A percentile compares a stretch with the other conserved stretches of the same genome.
phyloP scores from a whole-genome alignment of 1,139 yeast species.

The Scheffersomyces cryptocercus region DNA sequence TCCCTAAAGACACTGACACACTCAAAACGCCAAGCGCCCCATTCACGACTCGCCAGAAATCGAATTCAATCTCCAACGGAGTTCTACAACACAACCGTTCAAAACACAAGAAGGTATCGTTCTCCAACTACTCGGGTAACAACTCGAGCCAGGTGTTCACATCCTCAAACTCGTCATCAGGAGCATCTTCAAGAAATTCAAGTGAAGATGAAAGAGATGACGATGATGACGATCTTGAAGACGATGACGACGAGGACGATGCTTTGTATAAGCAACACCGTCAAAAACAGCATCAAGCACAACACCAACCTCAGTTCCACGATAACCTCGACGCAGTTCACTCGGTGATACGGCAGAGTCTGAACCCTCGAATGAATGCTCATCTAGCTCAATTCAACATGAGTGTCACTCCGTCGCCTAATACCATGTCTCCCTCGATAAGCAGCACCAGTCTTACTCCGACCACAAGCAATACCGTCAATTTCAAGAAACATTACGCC shows the following conservation, averaged over 20 bases:
- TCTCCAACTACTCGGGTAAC: slow-evolving; percentile 11
- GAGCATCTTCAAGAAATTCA: slow-evolving; percentile 13
- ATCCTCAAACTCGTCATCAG: slow-evolving; percentile 12
- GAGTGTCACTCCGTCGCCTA: slow-evolving; percentile 15
- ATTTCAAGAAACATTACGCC: slow-evolving; percentile 4
- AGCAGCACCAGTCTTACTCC: slow-evolving; percentile 7
- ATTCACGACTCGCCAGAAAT: slow-evolving; percentile 8
- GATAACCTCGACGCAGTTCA: slow-evolving; percentile 1
- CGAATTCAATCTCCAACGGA: slow-evolving; percentile 25
- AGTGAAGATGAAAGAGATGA: slow-evolving; percentile 15
- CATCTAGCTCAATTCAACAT: slow-evolving; percentile 11
- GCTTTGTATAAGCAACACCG: slow-evolving; percentile 1
- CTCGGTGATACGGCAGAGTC: neutral
- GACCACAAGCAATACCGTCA: slow-evolving; percentile 4
- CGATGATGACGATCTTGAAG: slow-evolving; percentile 5
- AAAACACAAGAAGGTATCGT: slow-evolving; percentile 19
- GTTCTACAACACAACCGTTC: slow-evolving; percentile 19
- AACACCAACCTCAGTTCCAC: slow-evolving; percentile 2
- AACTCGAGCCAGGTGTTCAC: slow-evolving; percentile 9
- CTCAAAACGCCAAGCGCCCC: too few species aligned
- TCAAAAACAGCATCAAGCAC: slow-evolving; percentile 6
- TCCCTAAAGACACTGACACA: neutral
- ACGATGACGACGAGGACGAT: neutral
- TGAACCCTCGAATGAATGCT: neutral
- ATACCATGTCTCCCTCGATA: slow-evolving; percentile 9